A percentile compares a stretch with the other conserved stretches of the same genome.
Conservation (phyloP, 176 grass and related monocot genomes). For the Miscanthus lutarioriparius region DNA sequence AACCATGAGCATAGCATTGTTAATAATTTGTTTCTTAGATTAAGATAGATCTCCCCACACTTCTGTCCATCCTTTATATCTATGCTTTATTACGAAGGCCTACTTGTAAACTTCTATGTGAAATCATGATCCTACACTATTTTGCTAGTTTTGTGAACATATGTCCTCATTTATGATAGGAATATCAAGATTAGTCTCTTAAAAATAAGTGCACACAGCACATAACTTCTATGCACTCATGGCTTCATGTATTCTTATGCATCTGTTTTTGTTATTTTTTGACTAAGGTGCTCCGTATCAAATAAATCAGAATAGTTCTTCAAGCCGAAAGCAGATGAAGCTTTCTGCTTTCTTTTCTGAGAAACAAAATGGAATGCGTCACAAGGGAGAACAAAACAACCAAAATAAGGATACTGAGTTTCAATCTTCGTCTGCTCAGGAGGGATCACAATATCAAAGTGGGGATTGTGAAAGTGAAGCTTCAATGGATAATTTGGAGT, state of each 20-base stretch:
- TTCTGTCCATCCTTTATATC: background rate
- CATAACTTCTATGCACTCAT: conserved; percentile 4
- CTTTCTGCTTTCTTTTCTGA: conserved; percentile 86
- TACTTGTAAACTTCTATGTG: background rate
- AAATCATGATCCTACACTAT: background rate
- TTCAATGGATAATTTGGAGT: conserved; percentile 33
- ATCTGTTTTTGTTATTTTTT: conserved; percentile 20
- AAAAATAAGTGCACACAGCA: background rate
- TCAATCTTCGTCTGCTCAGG: conserved; percentile 41
- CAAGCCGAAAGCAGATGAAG: conserved; percentile 77
- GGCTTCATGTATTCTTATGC: conserved; percentile 8
- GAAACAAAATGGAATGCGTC: conserved; percentile 42
- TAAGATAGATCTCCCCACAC: background rate
- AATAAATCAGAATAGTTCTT: conserved; percentile 56
- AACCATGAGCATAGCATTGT: background rate
- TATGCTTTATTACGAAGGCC: background rate
- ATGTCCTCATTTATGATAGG: background rate
- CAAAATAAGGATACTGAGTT: conserved; percentile 26
- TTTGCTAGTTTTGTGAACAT: conserved; percentile 9
- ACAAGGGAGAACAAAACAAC: conserved; percentile 19
- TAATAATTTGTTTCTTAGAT: background rate
- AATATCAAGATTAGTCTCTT: background rate
- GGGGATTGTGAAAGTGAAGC: conserved; percentile 28
- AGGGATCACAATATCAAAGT: conserved; percentile 33
- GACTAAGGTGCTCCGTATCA: conserved; percentile 63